Percentiles rank a stretch among this genome's conserved stretches.
phyloP scores from a whole-genome alignment of 805 yeast genomes.

The Candida xyloterini region DNA sequence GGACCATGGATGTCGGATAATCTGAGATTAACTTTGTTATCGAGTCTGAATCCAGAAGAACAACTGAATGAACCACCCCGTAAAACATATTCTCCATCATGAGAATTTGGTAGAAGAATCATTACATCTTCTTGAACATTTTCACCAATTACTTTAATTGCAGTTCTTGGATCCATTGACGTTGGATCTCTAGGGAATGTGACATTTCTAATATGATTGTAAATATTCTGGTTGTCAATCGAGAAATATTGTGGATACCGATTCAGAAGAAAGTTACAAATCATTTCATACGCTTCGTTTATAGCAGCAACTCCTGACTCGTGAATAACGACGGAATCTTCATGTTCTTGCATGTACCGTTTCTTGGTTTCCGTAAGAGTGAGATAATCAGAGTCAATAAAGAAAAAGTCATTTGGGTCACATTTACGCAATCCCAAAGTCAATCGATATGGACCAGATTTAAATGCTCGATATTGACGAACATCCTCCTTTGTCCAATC shows the following conservation, averaged over 20 bases:
- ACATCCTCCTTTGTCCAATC: slow-evolving; percentile 47
- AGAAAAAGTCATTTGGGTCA: slow-evolving; percentile 52
- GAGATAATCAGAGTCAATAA: slow-evolving; percentile 59
- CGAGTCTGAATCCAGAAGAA: slow-evolving; percentile 74
- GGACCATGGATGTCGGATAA: slow-evolving; percentile 64
- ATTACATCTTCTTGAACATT: slow-evolving; percentile 64
- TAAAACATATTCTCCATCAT: slow-evolving; percentile 51
- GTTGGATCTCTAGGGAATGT: slow-evolving; percentile 33
- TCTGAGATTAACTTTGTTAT: slow-evolving; percentile 47
- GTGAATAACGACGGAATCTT: neutral
- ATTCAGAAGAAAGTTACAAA: slow-evolving; percentile 34
- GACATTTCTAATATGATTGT: slow-evolving; percentile 42
- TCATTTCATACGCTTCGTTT: slow-evolving; percentile 45
- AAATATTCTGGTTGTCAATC: slow-evolving; percentile 20
- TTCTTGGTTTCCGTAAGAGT: slow-evolving; percentile 27
- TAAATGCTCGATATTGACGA: slow-evolving; percentile 43
- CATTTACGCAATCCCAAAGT: slow-evolving; percentile 59
- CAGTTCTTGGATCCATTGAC: slow-evolving; percentile 14
- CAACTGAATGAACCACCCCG: slow-evolving; percentile 58
- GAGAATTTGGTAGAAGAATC: slow-evolving; percentile 41
- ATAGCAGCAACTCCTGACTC: slow-evolving; percentile 34
- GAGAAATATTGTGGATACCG: slow-evolving; percentile 56
- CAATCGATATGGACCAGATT: slow-evolving; percentile 47
- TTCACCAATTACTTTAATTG: slow-evolving; percentile 14
- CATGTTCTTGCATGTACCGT: neutral